A percentile compares a stretch with the other conserved stretches of the same genome.
Conservation (phyloP, 495 filamentous ascomycete genomes). For the Xeromyces bisporus region DNA sequence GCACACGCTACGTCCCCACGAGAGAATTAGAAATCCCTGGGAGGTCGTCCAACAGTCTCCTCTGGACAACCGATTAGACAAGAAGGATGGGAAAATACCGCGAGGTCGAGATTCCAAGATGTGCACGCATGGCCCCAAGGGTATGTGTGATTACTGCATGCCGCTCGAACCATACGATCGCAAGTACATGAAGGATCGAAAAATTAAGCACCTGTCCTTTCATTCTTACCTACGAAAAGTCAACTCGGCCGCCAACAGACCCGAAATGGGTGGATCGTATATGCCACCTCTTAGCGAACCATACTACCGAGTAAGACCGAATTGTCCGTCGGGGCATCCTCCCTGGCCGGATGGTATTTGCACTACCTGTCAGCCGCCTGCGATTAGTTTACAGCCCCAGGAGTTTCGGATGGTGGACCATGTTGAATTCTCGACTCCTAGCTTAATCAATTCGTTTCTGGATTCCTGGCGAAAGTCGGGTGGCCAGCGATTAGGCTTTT, state of each 20-base stretch:
- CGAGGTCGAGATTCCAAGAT: conserved; percentile 61
- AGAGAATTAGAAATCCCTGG: conserved; percentile 76
- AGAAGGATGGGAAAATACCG: conserved; percentile 81
- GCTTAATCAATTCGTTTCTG: conserved; percentile 70
- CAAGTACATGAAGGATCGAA: conserved; percentile 77
- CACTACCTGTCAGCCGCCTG: conserved; percentile 94
- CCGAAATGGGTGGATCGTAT: conserved; percentile 76
- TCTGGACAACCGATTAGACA: conserved; percentile 73
- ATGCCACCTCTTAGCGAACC: conserved; percentile 93
- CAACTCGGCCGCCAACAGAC: conserved; percentile 90
- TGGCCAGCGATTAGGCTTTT: conserved; percentile 67
- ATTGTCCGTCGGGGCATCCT: conserved; percentile 87
- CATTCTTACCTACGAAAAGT: conserved; percentile 88
- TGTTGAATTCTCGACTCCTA: conserved; percentile 78
- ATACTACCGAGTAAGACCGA: conserved; percentile 70
- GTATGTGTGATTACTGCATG: conserved; percentile 99
- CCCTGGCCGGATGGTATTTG: conserved; percentile 97
- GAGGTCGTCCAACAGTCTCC: conserved; percentile 74
- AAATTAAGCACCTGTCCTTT: conserved; percentile 96
- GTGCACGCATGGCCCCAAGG: conserved; percentile 89
- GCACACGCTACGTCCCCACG: conserved; percentile 41
- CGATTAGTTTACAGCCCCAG: conserved; percentile 88
- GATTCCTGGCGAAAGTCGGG: conserved; percentile 78
- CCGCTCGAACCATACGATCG: conserved; percentile 86
- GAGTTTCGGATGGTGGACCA: conserved; percentile 97